phyloP scores from a whole-genome alignment of 2,329 filamentous ascomycete genomes.

The Apiospora aurea region DNA sequence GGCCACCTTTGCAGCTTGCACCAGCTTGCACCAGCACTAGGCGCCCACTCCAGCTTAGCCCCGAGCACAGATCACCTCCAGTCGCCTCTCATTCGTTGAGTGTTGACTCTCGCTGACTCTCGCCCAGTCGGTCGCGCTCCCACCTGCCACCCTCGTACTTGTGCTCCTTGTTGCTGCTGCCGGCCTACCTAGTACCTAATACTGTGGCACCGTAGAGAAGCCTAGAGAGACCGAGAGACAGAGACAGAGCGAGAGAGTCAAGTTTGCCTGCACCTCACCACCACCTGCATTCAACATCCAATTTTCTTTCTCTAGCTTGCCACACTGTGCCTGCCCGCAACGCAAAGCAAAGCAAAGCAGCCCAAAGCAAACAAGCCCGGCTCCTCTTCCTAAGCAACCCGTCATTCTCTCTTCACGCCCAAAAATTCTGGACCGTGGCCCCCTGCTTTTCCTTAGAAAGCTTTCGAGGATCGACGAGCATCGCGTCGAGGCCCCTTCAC shows the following conservation, averaged over 20 bases:
- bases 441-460: conserved; percentile 22
- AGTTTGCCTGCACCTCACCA: background rate
- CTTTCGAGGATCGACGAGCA: conserved; percentile 24
- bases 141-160: background rate
- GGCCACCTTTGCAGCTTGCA: background rate
- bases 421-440: conserved; percentile 16
- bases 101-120: background rate
- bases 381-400: conserved; percentile 12
- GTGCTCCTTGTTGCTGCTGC: background rate
- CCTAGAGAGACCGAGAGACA: background rate
- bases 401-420: conserved; percentile 21
- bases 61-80: conserved; percentile 2
- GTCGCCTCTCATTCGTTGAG: background rate
- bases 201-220: background rate
- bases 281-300: background rate
- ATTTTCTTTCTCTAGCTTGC: background rate
- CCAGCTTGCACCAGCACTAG: conserved; percentile 11
- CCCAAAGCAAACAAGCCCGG: conserved; percentile 17
- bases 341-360: background rate
- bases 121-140: background rate
- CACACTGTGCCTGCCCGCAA: background rate
- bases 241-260: background rate
- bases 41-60: background rate
- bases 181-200: too few relatives aligned
- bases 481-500: conserved; percentile 20